Percentiles rank a stretch among this genome's conserved stretches.
Evolutionary conservation across 2,329 filamentous ascomycete genomes (phyloP).

Genomic region (Fusarium sororula): DNA sequence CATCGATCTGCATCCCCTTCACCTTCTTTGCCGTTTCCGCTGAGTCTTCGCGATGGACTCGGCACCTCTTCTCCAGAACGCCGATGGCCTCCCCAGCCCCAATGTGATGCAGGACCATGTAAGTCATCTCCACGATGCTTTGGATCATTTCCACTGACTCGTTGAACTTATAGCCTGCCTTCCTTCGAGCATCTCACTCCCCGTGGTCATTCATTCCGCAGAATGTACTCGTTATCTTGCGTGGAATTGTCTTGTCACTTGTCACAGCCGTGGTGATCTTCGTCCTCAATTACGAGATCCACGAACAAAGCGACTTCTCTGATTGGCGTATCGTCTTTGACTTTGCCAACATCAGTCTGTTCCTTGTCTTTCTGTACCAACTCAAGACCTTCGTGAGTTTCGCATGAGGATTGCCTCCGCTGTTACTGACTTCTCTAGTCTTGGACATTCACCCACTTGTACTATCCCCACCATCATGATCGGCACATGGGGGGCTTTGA

Average conservation of each 20-base stretch:
- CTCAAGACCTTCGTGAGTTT: constrained; percentile 56
- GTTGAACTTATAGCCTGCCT: constrained; percentile 54
- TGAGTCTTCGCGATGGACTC: constrained; percentile 44
- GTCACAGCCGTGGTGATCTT: constrained; percentile 54
- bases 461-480: constrained; percentile 54
- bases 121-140: not conserved
- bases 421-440: constrained; percentile 45
- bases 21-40: not conserved
- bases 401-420: not conserved
- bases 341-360: constrained; percentile 57
- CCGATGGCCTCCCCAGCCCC: constrained; percentile 45
- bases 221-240: constrained; percentile 55
- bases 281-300: constrained; percentile 57
- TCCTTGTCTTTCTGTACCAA: constrained; percentile 57
- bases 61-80: constrained; percentile 47
- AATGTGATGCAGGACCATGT: constrained; percentile 50
- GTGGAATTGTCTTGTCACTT: constrained; percentile 55
- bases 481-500: constrained; percentile 49
- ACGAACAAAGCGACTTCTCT: constrained; percentile 50
- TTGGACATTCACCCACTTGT: constrained; percentile 63
- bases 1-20: not conserved
- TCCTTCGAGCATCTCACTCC: constrained; percentile 61
- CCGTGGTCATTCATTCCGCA: constrained; percentile 60
- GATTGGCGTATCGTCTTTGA: constrained; percentile 58
- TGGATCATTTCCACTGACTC: constrained; percentile 11